These are phyloP conservation scores for Eustoma russellianum DNA, from an alignment of 257 asterid species.

Conservation along the genomic window DNA sequence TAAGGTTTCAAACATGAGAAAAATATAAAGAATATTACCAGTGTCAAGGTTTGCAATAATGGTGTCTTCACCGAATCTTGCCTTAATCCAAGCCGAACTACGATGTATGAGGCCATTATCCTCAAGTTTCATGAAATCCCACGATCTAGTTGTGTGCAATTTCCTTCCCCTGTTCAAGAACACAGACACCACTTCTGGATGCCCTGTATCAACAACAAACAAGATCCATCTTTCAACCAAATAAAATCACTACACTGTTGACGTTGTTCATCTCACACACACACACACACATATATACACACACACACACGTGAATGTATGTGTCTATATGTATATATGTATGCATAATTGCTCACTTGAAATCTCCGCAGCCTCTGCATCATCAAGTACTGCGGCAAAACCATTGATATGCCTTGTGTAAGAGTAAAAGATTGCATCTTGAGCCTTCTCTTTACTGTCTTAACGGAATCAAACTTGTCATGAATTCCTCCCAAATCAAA, in stretches of 20 bases:
- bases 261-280: not conserved
- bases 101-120: constrained; percentile 35
- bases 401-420: constrained; percentile 87
- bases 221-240: not conserved
- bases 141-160: constrained; percentile 87
- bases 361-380: constrained; percentile 44
- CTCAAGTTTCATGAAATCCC: constrained; percentile 81
- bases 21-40: not conserved
- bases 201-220: constrained; percentile 29
- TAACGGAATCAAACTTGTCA: constrained; percentile 1
- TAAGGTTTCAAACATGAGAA: no score
- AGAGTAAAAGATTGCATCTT: constrained; percentile 67
- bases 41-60: constrained; percentile 89
- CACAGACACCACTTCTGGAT: constrained; percentile 67
- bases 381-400: constrained; percentile 82
- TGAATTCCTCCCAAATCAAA: no score
- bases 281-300: no score
- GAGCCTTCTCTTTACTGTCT: constrained; percentile 54
- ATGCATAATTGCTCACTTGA: constrained; percentile 35
- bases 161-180: constrained; percentile 68
- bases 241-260: no score
- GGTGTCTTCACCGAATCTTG: constrained; percentile 73
- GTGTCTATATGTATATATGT: no score
- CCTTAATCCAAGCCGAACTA: constrained; percentile 67
- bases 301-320: no score